phyloP scores from a whole-genome alignment of 305 asterid species.

The Fraxinus ornus region DNA sequence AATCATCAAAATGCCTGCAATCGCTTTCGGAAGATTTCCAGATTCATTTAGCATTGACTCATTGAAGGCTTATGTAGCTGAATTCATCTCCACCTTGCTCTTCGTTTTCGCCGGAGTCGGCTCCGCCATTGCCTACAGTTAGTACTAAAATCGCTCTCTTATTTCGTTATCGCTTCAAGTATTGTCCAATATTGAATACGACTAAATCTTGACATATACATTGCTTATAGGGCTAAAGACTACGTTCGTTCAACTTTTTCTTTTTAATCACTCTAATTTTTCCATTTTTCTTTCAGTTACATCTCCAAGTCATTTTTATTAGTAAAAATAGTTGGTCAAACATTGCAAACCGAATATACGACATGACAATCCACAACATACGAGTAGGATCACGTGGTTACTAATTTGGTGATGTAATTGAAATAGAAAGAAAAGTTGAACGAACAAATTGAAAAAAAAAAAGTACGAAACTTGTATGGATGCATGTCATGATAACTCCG shows the following conservation, averaged over 20 bases:
- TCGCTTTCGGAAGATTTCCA: conserved; percentile 71
- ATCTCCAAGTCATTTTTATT: neutral
- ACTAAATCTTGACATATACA: too few species aligned
- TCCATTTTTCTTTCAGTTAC: neutral
- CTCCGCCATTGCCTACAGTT: conserved; percentile 85
- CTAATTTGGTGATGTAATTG: neutral
- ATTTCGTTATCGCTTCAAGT: neutral
- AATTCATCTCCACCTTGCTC: conserved; percentile 86
- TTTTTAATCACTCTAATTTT: neutral
- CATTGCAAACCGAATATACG: too few species aligned
- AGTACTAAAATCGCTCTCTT: neutral
- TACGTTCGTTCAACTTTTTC: neutral
- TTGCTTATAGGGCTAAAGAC: too few species aligned
- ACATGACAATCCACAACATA: too few species aligned
- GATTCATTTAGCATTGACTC: conserved; percentile 68
- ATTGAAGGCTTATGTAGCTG: conserved; percentile 73
- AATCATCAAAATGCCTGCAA: conserved; percentile 52
- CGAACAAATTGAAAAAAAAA: neutral
- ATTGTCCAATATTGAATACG: too few species aligned
- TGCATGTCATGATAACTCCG: neutral
- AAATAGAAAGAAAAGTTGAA: too few species aligned
- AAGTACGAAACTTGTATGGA: neutral
- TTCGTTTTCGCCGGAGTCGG: conserved; percentile 93
- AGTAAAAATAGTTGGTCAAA: neutral
- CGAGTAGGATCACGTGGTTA: neutral